phyloP scores from a whole-genome alignment of 768 basidiomycete genomes.

The Rhodotorula taiwanensis region DNA sequence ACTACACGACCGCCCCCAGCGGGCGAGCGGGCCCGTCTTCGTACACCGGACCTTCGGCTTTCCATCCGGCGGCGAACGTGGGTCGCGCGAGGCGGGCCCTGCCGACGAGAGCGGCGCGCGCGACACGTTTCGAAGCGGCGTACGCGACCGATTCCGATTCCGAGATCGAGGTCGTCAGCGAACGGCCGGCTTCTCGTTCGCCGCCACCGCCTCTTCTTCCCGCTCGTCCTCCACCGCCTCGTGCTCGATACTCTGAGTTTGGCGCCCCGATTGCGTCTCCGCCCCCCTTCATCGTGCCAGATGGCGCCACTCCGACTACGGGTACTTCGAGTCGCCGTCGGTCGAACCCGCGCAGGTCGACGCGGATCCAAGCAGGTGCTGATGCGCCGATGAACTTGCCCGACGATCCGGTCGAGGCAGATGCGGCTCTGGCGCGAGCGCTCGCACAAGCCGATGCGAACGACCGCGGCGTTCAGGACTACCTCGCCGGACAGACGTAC shows the following conservation, averaged over 20 bases:
- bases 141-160: background rate
- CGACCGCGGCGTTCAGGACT: background rate
- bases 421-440: background rate
- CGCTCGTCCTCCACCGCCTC: too few relatives aligned
- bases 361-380: background rate
- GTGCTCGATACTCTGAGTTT: background rate
- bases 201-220: too few relatives aligned
- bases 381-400: background rate
- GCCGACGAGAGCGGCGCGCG: too few relatives aligned
- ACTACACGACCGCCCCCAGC: too few relatives aligned
- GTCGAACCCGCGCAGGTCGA: background rate
- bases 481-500: background rate
- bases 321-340: background rate
- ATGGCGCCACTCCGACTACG: background rate
- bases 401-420: background rate
- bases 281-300: conserved; percentile 7
- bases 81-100: background rate
- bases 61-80: background rate
- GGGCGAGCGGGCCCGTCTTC: background rate
- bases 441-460: background rate
- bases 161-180: conserved; percentile 3
- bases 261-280: background rate
- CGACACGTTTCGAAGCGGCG: background rate
- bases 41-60: background rate
- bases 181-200: background rate